Evolutionary conservation across 2,329 filamentous ascomycete genomes (phyloP), one percentile per base, ranked within the genome.

Genomic region (Purpureocillium takamizusanense): DNA sequence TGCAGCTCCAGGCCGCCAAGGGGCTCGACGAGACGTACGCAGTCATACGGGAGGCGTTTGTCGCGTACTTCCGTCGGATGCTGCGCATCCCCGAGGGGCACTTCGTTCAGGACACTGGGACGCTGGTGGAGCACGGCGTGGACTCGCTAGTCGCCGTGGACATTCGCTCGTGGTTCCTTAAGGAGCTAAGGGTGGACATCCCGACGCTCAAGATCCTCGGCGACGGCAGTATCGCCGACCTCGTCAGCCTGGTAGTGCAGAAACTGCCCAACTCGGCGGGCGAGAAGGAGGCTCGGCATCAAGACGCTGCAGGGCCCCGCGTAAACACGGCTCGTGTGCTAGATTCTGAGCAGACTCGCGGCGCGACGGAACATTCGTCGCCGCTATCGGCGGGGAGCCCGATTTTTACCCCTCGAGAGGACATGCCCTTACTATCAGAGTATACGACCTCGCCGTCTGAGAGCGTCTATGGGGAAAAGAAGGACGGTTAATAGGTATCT

Each of bases 111-210:
- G 35, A 40, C 3, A 23, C 42, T 10, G 31, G 33, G 11, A 38
- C 40, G 4, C 34, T 52, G 12, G 42, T 47, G 8, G 51, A 57
- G 14, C 41, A 56, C 2, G 54, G 56, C 2, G 43, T 58, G 14
- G 56, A 59, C 37, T 53, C 53, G 0, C 41, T 60, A 7, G 42
- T 55, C 3, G 51, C 55, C 1, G 52, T 56, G 7, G 51, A 52
- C 59, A 64, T 66, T 4, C 62, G 69, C 1, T 53, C 62, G 2
- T 75, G 70, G 70, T 69, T 72, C 43, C 32, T 62, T 14, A 68
- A 67, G 41, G 53, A 64, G 28, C 35, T 72, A 0, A 41, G 60
- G 1, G 51, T 63, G 0, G 62, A 72, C 33, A 55, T 73, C 1
- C 62, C 67, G 0, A 60, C 72, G 1, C 51, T 72, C 4, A 67